These are phyloP conservation scores for Malbranchea zuffiana DNA, from an alignment of 2,329 filamentous ascomycete species.

Conservation along the genomic window DNA sequence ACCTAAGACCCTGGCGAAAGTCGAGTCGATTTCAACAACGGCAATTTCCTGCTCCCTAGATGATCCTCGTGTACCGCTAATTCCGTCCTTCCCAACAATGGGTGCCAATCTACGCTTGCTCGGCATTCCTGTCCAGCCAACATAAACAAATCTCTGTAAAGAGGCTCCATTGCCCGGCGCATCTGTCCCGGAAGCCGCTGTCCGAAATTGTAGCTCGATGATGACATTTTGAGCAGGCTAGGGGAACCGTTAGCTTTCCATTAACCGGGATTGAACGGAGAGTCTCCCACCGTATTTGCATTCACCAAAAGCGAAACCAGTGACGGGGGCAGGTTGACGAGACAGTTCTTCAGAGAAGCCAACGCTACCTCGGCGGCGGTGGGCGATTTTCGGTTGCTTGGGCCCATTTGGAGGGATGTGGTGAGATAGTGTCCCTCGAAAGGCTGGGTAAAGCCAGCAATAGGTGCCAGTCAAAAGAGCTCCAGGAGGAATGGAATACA, in stretches of 20 bases:
- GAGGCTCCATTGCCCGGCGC: slow-evolving; percentile 37
- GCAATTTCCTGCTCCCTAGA: slow-evolving; percentile 63
- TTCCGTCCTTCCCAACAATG: slow-evolving; percentile 62
- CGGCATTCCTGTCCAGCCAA: slow-evolving; percentile 97
- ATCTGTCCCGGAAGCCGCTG: slow-evolving; percentile 33
- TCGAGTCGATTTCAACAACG: slow-evolving; percentile 76
- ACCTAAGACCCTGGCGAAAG: slow-evolving; percentile 65
- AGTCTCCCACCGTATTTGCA: slow-evolving; percentile 76
- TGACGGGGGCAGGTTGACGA: slow-evolving; percentile 81
- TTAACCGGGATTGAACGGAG: neutral
- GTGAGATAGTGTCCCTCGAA: neutral
- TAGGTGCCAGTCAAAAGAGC: neutral
- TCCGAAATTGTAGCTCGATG: slow-evolving; percentile 74
- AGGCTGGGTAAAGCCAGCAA: neutral
- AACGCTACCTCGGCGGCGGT: slow-evolving; percentile 74
- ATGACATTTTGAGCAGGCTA: slow-evolving; percentile 92
- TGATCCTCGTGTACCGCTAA: slow-evolving; percentile 49
- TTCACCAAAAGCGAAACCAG: slow-evolving; percentile 78
- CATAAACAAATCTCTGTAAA: slow-evolving; percentile 64
- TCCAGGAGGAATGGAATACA: slow-evolving; percentile 13
- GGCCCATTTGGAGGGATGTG: slow-evolving; percentile 26
- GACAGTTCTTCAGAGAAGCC: slow-evolving; percentile 80
- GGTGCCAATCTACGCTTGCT: slow-evolving; percentile 73
- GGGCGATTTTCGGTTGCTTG: slow-evolving; percentile 39
- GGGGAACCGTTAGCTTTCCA: slow-evolving; percentile 1